Evolutionary conservation across 1,284 basidiomycete genomes (phyloP).

Genomic region (Farysia itapuensis): DNA sequence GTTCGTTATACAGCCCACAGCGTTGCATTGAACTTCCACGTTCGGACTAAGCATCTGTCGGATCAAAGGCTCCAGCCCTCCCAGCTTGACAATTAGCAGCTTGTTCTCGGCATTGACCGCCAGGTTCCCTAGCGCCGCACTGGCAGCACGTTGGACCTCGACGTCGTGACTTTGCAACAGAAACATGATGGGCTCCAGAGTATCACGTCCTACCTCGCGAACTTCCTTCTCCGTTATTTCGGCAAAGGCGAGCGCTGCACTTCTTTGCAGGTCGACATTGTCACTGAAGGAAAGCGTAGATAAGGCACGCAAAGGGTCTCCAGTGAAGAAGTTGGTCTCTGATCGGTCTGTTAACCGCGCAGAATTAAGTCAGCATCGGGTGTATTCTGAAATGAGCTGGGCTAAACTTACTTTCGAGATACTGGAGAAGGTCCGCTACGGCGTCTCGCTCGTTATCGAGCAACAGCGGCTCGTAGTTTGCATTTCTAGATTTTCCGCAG

Average conservation of each 20-base stretch:
- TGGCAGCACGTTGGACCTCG: constrained; percentile 96
- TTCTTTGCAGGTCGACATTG: constrained; percentile 98
- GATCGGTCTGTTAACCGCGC: constrained; percentile 43
- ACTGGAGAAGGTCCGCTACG: constrained; percentile 94
- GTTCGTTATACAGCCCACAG: constrained; percentile 99
- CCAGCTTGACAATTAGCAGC: constrained; percentile 94
- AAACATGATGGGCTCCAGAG: constrained; percentile 96
- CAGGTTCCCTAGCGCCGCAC: constrained; percentile 95
- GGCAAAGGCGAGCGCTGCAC: constrained; percentile 95
- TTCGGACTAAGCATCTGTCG: constrained; percentile 99
- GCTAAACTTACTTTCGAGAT: constrained; percentile 84
- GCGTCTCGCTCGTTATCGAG: constrained; percentile 98
- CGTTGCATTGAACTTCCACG: constrained; percentile 99
- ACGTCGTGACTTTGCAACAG: constrained; percentile 96
- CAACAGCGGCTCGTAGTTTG: constrained; percentile 75
- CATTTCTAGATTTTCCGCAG: constrained; percentile 22
- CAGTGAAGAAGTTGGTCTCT: constrained; percentile 60
- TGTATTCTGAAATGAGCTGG: constrained; percentile 60
- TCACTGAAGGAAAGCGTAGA: constrained; percentile 98
- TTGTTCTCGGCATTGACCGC: constrained; percentile 99
- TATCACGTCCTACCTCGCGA: constrained; percentile 91
- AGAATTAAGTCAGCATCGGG: constrained; percentile 70
- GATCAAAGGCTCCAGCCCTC: constrained; percentile 95
- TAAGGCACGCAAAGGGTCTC: constrained; percentile 82
- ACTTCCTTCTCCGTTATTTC: constrained; percentile 99